Percentiles rank a stretch among this genome's conserved stretches.
These are phyloP conservation scores for Penicillium maclennaniae DNA, from an alignment of 495 filamentous ascomycete species.

Conservation along the genomic window DNA sequence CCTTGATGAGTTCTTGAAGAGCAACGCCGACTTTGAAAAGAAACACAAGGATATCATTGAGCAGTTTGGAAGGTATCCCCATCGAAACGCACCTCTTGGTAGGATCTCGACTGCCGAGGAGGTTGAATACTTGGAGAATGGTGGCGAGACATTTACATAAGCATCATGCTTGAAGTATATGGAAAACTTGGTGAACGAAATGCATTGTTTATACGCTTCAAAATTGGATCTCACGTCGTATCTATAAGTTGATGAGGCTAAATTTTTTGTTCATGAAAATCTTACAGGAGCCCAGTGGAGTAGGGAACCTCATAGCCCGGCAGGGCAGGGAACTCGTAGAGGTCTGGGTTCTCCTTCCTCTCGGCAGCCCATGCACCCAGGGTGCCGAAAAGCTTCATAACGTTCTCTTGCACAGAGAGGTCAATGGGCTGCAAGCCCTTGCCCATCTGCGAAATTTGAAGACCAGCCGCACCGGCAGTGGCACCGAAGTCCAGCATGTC, in stretches of 20 bases:
- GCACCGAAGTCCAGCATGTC: conserved; percentile 45
- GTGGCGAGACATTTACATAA: conserved; percentile 24
- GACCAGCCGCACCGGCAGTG: conserved; percentile 37
- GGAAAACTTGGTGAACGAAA: too few relatives aligned
- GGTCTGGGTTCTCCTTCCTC: neutral
- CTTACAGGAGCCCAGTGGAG: neutral
- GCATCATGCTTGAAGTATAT: neutral
- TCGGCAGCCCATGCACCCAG: conserved; percentile 1
- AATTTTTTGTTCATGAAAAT: neutral
- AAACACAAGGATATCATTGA: conserved; percentile 28
- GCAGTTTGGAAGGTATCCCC: conserved; percentile 27
- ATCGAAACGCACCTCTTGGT: conserved; percentile 21
- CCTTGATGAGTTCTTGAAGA: conserved; percentile 8
- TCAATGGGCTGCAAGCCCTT: conserved; percentile 13
- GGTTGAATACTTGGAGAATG: conserved; percentile 21
- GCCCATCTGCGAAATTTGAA: conserved; percentile 15
- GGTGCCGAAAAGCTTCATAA: neutral
- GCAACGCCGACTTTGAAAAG: conserved; percentile 19
- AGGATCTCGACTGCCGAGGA: conserved; percentile 22
- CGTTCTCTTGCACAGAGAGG: conserved; percentile 9
- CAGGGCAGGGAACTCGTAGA: neutral
- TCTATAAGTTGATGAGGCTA: neutral
- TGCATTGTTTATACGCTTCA: neutral
- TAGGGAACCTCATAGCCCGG: neutral
- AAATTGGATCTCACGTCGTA: neutral